Conservation (phyloP, 2,329 filamentous ascomycete genomes). For the Sordariomycetes sp. region DNA sequence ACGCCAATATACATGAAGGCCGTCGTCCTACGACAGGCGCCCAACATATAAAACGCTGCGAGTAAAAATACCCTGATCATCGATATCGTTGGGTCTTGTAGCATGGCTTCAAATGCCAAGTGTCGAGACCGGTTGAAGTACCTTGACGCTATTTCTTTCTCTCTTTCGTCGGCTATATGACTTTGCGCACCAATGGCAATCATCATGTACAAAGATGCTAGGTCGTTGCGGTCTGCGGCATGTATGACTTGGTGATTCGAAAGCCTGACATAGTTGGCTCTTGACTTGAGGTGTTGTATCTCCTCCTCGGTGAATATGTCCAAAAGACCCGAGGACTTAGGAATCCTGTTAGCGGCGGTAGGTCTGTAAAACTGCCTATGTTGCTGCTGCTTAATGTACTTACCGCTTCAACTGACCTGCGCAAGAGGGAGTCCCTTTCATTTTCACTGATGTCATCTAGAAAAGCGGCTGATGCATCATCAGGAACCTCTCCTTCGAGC, state of each 20-base stretch:
- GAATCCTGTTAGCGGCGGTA: neutral
- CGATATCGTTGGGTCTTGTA: constrained; percentile 35
- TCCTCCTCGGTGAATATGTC: constrained; percentile 5
- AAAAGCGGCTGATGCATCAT: constrained; percentile 3
- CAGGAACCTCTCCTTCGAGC: constrained; percentile 4
- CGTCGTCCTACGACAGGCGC: constrained; percentile 38
- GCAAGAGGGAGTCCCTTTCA: constrained; percentile 4
- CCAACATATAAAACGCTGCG: constrained; percentile 43
- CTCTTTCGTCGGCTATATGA: constrained; percentile 5
- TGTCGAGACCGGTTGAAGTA: constrained; percentile 31
- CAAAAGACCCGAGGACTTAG: constrained; percentile 6
- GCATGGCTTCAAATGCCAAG: constrained; percentile 31
- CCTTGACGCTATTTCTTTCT: neutral
- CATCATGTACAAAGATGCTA: constrained; percentile 8
- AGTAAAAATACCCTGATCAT: constrained; percentile 34
- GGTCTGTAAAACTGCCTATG: neutral
- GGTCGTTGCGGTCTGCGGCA: constrained; percentile 2
- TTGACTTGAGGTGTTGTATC: neutral
- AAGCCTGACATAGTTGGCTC: neutral
- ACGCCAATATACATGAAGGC: constrained; percentile 45
- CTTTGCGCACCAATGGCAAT: constrained; percentile 38
- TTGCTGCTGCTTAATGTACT: neutral
- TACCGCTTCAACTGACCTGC: constrained; percentile 8
- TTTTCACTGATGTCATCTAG: neutral
- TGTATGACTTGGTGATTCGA: neutral